phyloP scores from a whole-genome alignment of 345 rosid species.

The Populus deltoides region DNA sequence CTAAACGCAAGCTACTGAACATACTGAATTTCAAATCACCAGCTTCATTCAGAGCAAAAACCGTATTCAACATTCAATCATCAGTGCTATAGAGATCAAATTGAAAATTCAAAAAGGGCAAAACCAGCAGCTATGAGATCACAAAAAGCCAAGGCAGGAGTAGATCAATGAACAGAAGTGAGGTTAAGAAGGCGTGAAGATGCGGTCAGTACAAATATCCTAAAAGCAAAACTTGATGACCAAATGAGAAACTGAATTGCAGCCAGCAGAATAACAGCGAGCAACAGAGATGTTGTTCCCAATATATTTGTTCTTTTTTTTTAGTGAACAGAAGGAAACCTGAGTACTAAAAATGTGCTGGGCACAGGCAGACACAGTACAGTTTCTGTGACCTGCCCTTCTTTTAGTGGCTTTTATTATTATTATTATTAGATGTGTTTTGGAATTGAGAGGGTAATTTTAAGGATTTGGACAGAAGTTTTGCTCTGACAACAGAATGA shows the following conservation, averaged over 20 bases:
- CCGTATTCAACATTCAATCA: not conserved
- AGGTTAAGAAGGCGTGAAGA: too few species aligned
- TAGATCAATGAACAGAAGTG: not conserved
- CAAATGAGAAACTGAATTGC: not conserved
- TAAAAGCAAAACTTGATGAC: not conserved
- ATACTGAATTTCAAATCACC: not conserved
- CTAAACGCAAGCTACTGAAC: not conserved
- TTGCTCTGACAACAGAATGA: not conserved
- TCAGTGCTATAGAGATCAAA: not conserved
- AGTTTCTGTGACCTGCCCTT: not conserved
- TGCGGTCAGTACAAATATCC: not conserved
- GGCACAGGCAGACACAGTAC: not conserved
- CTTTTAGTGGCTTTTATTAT: not conserved
- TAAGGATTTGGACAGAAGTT: too few species aligned
- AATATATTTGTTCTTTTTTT: too few species aligned
- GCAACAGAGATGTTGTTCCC: not conserved
- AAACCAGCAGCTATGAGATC: not conserved
- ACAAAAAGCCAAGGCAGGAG: not conserved
- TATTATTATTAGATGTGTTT: not conserved
- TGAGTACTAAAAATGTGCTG: not conserved
- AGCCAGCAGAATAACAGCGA: not conserved
- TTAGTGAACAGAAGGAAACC: not conserved
- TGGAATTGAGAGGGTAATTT: too few species aligned
- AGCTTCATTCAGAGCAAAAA: not conserved
- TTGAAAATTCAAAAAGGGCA: not conserved